phyloP scores from a whole-genome alignment of 163 green algal genomes.

The Picocystis sp. region DNA sequence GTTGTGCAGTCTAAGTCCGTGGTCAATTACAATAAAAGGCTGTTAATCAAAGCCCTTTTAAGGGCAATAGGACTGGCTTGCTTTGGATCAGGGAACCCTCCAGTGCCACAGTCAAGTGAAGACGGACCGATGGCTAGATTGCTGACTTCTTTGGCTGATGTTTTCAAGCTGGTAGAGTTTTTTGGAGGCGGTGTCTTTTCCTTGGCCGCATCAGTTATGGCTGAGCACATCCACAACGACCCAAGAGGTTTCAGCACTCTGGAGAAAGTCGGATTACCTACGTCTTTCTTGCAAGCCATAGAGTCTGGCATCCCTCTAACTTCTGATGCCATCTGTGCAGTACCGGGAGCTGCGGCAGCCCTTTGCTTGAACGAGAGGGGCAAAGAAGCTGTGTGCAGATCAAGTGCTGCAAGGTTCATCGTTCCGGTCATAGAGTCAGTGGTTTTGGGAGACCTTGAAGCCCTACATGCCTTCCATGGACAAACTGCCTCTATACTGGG shows the following conservation, averaged over 20 bases:
- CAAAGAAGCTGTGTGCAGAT: too few relatives aligned
- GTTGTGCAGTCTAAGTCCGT: neutral
- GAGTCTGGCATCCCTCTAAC: slow-evolving; percentile 45
- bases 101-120: too few relatives aligned
- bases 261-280: slow-evolving; percentile 45
- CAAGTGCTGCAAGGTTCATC: too few relatives aligned
- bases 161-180: slow-evolving; percentile 24
- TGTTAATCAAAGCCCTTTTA: slow-evolving; percentile 79
- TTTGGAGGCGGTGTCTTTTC: slow-evolving; percentile 77
- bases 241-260: slow-evolving; percentile 57
- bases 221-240: slow-evolving; percentile 79
- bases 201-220: slow-evolving; percentile 60
- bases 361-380: slow-evolving; percentile 69
- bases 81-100: too few relatives aligned
- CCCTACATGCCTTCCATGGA: too few relatives aligned
- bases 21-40: slow-evolving; percentile 32
- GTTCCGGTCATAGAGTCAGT: too few relatives aligned
- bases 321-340: slow-evolving; percentile 49
- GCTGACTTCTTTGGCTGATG: neutral
- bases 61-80: slow-evolving; percentile 6
- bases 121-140: too few relatives aligned
- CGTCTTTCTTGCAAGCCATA: slow-evolving; percentile 53
- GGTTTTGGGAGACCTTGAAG: too few relatives aligned
- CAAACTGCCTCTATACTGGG: slow-evolving; percentile 63
- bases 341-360: slow-evolving; percentile 65